phyloP scores from a whole-genome alignment of 345 rosid genomes.

The Balakata baccata region DNA sequence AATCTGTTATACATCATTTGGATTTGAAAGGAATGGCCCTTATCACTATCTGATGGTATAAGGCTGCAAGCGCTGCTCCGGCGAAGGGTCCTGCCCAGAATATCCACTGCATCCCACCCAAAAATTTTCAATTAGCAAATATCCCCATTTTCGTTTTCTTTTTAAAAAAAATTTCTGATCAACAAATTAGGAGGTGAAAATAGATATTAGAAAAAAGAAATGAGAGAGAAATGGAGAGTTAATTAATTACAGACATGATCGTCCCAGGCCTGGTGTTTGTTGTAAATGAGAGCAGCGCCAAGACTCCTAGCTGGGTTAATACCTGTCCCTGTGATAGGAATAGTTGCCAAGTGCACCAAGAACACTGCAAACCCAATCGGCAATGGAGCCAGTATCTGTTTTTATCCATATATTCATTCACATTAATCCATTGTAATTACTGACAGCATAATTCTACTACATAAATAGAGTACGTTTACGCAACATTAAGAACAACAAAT shows the following conservation, averaged over 20 bases:
- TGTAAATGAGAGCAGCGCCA: slow-evolving; percentile 48
- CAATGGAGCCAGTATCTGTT: slow-evolving; percentile 49
- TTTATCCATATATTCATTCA: background rate
- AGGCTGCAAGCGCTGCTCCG: slow-evolving; percentile 23
- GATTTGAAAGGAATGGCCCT: slow-evolving; percentile 22
- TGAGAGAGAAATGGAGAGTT: background rate
- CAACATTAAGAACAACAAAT: no score
- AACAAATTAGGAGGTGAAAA: background rate
- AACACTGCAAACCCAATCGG: slow-evolving; percentile 55
- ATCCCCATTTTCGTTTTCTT: no score
- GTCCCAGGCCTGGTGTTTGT: slow-evolving; percentile 44
- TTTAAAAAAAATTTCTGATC: background rate
- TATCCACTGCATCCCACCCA: slow-evolving; percentile 18
- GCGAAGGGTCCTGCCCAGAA: slow-evolving; percentile 27
- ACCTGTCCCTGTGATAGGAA: slow-evolving; percentile 49
- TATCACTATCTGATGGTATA: slow-evolving; percentile 23
- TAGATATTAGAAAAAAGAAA: no score
- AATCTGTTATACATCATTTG: background rate
- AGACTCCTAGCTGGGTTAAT: slow-evolving; percentile 56
- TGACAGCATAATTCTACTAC: no score
- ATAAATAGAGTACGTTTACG: no score
- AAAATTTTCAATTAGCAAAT: no score
- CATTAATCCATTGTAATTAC: background rate
- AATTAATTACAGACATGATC: slow-evolving; percentile 45
- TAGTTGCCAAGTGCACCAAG: slow-evolving; percentile 51